A percentile compares a stretch with the other conserved stretches of the same genome.
Conservation (phyloP, 495 filamentous ascomycete species). For the Massariosphaeria phaeospora region DNA sequence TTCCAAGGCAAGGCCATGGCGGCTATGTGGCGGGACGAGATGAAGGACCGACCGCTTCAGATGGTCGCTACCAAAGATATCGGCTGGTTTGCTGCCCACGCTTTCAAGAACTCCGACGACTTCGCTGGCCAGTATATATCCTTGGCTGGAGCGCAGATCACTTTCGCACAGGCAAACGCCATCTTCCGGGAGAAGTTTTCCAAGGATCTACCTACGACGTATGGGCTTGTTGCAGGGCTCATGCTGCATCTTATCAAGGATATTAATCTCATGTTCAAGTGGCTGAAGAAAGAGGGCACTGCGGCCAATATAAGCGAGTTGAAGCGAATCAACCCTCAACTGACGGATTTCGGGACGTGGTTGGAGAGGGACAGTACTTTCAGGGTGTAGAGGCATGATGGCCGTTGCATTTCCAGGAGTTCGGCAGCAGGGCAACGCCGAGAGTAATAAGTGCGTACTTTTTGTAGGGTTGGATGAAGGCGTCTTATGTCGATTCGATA, state of each 20-base stretch:
- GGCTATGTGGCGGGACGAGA: conserved; percentile 46
- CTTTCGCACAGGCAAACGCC: conserved; percentile 45
- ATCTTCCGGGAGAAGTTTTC: conserved; percentile 51
- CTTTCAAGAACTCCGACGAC: conserved; percentile 48
- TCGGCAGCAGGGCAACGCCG: neutral
- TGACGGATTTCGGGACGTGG: conserved; percentile 59
- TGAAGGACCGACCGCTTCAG: conserved; percentile 52
- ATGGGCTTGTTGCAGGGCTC: conserved; percentile 27
- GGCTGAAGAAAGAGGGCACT: conserved; percentile 58
- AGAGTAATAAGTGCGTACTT: neutral
- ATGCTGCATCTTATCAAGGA: conserved; percentile 48
- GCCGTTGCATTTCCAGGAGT: neutral
- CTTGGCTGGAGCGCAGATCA: conserved; percentile 57
- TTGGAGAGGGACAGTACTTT: conserved; percentile 51
- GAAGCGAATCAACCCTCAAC: conserved; percentile 47
- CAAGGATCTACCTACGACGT: conserved; percentile 44
- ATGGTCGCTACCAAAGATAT: conserved; percentile 57
- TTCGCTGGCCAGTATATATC: conserved; percentile 48
- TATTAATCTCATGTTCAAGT: conserved; percentile 56
- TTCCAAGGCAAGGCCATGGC: conserved; percentile 57
- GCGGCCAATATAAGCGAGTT: conserved; percentile 52
- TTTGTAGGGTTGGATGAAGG: too few species aligned
- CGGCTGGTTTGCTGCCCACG: conserved; percentile 58
- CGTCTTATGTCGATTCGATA: too few species aligned
- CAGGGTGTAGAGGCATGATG: neutral